Evolutionary conservation across 352 stramenopile species (phyloP), one percentile per base, ranked within the genome.

Genomic region (Pseudoperonospora humuli): DNA sequence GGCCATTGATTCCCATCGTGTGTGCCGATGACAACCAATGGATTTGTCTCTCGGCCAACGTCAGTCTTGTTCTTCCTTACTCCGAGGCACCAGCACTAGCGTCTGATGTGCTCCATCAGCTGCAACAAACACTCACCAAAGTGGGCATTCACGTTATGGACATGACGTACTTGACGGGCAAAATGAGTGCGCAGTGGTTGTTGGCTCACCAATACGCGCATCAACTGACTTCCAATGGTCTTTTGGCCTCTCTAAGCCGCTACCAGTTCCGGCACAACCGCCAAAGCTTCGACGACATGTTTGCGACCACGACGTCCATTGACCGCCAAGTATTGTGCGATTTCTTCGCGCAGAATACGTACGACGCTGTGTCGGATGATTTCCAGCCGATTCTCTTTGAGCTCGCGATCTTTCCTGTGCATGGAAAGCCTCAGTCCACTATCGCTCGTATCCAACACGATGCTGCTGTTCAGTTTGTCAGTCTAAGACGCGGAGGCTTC

Each of bases 331-430:
- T 59, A 17, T 19, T 82, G 20, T 78, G 64, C 20, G 42, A 65
- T 11, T 79, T 70, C 32, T 77, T 82, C 41, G 49, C 59, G 9
- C 41, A 40, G 14, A 75, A 66, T 38, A 61, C 61, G 2, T 50
- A 60, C 37, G 46, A 65, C 24, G 36, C 51, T 3, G 46, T 78
- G 18, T 60, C 62, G n/a, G 55, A 62, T 20, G 54, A 52, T 19
- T 68, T 64, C 17, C 47, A 71, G 20, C 40, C 53, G 35, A 59
- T 57, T 56, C 32, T 81, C 7, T 66, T 62, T 7, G 69, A 78
- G 17, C 61, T 81, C 3, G 66, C 69, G 5, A 72, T 81, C 37
- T 81, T 81, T 37, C 38, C 54, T 17, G 57, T 81, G 13, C 35
- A 77, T 26, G 25, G 33, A 10, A 53, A 55, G 32, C 5, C 24